Evolutionary conservation across 179 eudicot species (phyloP).

Genomic region (Silene noctiflora): DNA sequence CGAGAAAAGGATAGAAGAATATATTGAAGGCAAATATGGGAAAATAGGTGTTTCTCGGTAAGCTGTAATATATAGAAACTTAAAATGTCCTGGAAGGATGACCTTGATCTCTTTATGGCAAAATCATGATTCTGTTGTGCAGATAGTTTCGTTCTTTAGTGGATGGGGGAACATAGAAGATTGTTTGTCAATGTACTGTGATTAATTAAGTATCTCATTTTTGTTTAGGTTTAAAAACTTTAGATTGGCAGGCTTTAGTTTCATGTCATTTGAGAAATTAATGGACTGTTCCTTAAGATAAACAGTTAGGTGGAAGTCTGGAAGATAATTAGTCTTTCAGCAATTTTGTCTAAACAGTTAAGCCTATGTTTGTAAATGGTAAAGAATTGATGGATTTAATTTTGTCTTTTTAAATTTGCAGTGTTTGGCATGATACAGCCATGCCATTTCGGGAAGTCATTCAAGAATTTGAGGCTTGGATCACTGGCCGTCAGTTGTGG

Average conservation of each 20-base stretch:
- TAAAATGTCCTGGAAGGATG: not conserved
- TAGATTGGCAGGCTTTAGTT: not conserved
- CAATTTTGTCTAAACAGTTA: not conserved
- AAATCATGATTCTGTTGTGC: constrained; percentile 4
- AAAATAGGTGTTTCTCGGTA: constrained; percentile 86
- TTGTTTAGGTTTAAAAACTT: not conserved
- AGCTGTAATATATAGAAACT: constrained; percentile 11
- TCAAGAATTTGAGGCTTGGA: constrained; percentile 83
- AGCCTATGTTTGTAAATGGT: not conserved
- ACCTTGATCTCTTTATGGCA: not conserved
- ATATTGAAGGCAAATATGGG: constrained; percentile 91
- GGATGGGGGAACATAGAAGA: not conserved
- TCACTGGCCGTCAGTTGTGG: constrained; percentile 57
- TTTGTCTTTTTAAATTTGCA: constrained; percentile 36
- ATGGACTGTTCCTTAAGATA: not conserved
- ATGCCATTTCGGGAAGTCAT: constrained; percentile 75
- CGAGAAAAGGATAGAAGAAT: constrained; percentile 64
- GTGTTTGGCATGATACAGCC: constrained; percentile 99
- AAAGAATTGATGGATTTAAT: not conserved
- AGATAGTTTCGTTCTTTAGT: not conserved
- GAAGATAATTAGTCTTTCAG: constrained; percentile 4
- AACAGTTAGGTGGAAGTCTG: not conserved
- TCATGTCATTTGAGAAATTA: not conserved
- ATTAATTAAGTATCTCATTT: not conserved
- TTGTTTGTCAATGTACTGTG: not conserved